Percentiles rank a stretch among this genome's conserved stretches.
Evolutionary conservation across 345 rosid genomes (phyloP).

Genomic region (Euclidium syriacum): DNA sequence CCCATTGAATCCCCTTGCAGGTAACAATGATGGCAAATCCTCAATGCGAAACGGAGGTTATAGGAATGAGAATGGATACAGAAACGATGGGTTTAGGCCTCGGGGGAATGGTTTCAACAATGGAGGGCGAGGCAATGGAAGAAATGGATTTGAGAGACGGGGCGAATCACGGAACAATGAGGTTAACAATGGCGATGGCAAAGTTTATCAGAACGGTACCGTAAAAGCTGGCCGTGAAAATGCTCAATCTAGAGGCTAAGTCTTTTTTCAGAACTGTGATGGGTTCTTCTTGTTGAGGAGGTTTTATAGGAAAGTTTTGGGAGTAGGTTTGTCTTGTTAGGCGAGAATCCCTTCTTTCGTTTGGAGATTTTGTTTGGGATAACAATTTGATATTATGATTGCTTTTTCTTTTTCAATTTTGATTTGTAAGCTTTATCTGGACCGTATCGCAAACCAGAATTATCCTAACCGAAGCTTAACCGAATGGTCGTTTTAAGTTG

Average conservation of each 20-base stretch:
- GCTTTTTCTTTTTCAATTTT: neutral
- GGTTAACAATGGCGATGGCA: constrained; percentile 26
- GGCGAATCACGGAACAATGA: constrained; percentile 30
- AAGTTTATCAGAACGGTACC: constrained; percentile 30
- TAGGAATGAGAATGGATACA: constrained; percentile 48
- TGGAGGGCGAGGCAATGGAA: constrained; percentile 39
- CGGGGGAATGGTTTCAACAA: constrained; percentile 36
- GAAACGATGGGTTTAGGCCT: constrained; percentile 45
- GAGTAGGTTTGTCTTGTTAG: constrained; percentile 1
- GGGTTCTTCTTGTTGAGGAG: neutral
- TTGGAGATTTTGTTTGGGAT: constrained; percentile 1
- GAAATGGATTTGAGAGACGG: constrained; percentile 42
- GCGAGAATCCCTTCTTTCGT: neutral
- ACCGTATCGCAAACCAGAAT: neutral
- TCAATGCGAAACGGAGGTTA: constrained; percentile 43
- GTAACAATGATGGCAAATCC: constrained; percentile 37
- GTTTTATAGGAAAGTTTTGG: constrained; percentile 6
- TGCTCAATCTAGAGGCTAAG: constrained; percentile 7
- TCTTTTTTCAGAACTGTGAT: constrained; percentile 1
- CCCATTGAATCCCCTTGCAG: constrained; percentile 29
- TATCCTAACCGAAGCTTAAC: neutral
- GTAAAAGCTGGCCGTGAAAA: constrained; percentile 18
- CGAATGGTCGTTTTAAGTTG: neutral
- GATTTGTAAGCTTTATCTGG: neutral
- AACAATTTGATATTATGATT: neutral